Evolutionary conservation across 805 yeast species (phyloP), one percentile per base, ranked within the genome.

Genomic region (Diddensiella caesifluorescens): DNA sequence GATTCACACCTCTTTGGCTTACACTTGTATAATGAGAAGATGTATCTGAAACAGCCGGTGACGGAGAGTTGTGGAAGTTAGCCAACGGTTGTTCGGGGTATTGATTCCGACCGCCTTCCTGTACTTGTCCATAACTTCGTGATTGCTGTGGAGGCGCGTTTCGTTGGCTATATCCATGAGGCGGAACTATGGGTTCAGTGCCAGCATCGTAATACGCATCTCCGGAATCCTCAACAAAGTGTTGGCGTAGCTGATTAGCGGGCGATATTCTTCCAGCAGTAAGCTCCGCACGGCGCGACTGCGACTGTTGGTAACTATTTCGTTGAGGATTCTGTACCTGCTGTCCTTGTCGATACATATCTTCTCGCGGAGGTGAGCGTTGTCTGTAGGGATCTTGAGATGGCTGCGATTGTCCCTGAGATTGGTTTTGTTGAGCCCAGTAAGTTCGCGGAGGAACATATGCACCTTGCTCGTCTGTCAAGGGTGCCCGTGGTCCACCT

Each of bases 11-110:
- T 19, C 54, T 38, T 29, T 48, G 53, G 19, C 53, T 49, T 35
- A 50, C 41, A 12, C 51, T 46, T 2, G 55, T 50, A 33, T 46
- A 50, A 31, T 45, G 46, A 7, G 48, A 44, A 27, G 55, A 50
- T 19, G 44, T 31, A 25, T 47, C 49, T 12, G 53, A 46, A 16
- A 36, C 44, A 3, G 52, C 44, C 10, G 55, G 51, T 7, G 52
- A 41, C 22, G n/a, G n/a, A n/a, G n/a, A n/a, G n/a, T n/a, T n/a
- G n/a, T n/a, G n/a, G n/a, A n/a, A n/a, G n/a, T n/a, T n/a, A n/a
- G n/a, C n/a, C n/a, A n/a, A n/a, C n/a, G n/a, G n/a, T n/a, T n/a
- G n/a, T 22, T 22, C 6, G 22, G n/a, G 7, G 40, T 31, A 34
- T 22, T 22, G 39, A 28, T 26, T 33, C 22, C 42, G 32, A 13